Evolutionary conservation across 2,329 filamentous ascomycete species (phyloP).

Genomic region (Sporothrix mexicana): DNA sequence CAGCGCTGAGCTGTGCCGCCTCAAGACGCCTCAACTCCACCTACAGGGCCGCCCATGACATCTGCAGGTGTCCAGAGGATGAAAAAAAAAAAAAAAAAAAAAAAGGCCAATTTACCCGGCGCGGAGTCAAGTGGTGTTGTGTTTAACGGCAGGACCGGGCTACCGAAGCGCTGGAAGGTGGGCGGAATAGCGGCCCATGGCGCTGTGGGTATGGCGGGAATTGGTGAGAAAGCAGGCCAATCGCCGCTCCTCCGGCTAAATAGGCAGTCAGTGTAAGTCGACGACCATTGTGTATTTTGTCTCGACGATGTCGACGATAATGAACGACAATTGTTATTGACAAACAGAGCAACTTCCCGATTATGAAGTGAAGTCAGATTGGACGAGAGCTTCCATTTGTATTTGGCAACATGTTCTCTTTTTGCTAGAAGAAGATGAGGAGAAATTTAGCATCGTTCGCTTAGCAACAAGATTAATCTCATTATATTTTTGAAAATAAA

Average conservation of each 20-base stretch:
- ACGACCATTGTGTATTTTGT: not conserved
- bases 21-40: not conserved
- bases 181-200: not conserved
- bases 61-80: not conserved
- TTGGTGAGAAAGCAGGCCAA: not conserved
- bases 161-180: not conserved
- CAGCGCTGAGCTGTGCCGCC: not conserved
- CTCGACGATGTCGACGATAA: no score
- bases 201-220: not conserved
- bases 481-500: not conserved
- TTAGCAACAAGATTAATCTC: no score
- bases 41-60: no score
- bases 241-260: conserved; percentile 3
- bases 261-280: not conserved
- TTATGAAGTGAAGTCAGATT: no score
- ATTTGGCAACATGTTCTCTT: no score
- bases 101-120: conserved; percentile 7
- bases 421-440: not conserved
- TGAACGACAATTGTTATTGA: not conserved
- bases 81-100: not conserved
- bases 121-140: not conserved
- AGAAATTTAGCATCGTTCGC: not conserved
- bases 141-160: not conserved
- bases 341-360: not conserved
- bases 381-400: no score